Evolutionary conservation across 2,329 filamentous ascomycete genomes (phyloP).

Genomic region (Claviceps africana): DNA sequence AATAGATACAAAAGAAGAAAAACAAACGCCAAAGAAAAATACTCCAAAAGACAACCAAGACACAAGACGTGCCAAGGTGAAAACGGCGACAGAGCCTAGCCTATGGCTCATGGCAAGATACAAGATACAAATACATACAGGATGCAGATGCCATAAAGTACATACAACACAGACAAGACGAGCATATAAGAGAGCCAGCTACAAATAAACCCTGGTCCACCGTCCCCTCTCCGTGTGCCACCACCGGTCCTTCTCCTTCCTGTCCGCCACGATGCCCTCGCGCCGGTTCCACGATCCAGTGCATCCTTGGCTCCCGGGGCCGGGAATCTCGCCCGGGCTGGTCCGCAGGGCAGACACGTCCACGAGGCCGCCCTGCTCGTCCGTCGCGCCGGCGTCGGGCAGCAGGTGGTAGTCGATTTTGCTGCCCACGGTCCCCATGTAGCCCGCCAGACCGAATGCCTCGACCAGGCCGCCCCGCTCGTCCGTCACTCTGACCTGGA

Average conservation of each 20-base stretch:
- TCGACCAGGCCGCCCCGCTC: constrained; percentile 37
- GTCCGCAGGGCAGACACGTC: constrained; percentile 36
- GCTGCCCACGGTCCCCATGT: constrained; percentile 45
- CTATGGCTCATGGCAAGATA: too few relatives aligned
- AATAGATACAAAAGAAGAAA: too few relatives aligned
- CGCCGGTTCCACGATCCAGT: constrained; percentile 32
- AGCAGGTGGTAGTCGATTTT: constrained; percentile 45
- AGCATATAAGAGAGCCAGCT: too few relatives aligned
- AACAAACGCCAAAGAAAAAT: too few relatives aligned
- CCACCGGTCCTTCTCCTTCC: constrained; percentile 35
- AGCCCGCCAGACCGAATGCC: constrained; percentile 43
- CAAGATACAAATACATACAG: too few relatives aligned
- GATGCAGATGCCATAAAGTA: too few relatives aligned
- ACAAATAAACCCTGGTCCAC: neutral
- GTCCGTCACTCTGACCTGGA: constrained; percentile 43
- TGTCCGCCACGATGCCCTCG: constrained; percentile 24
- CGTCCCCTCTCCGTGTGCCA: neutral
- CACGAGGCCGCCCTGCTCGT: constrained; percentile 42
- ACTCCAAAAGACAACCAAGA: too few relatives aligned
- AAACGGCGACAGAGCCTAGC: too few relatives aligned
- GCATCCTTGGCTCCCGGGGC: constrained; percentile 25
- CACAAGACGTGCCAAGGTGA: too few relatives aligned
- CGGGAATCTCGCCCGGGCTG: constrained; percentile 31
- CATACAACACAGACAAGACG: too few relatives aligned
- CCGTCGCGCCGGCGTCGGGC: constrained; percentile 41